phyloP scores from a whole-genome alignment of 2,329 filamentous ascomycete genomes.

The Fusarium miscanthi region DNA sequence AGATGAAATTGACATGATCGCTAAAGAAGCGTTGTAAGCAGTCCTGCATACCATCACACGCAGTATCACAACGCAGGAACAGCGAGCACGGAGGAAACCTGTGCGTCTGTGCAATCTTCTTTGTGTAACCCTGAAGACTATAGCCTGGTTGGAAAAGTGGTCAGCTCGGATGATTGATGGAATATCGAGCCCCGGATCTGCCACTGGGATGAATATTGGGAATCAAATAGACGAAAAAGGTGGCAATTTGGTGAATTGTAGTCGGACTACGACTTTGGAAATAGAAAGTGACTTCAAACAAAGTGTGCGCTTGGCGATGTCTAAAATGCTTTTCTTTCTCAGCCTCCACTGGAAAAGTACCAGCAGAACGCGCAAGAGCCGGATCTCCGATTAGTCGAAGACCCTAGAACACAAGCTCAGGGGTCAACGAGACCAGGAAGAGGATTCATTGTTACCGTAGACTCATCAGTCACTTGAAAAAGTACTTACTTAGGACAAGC shows the following conservation, averaged over 20 bases:
- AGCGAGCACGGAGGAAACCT: constrained; percentile 24
- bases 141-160: constrained; percentile 15
- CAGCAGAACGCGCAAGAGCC: constrained; percentile 11
- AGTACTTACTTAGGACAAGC: not conserved
- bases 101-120: constrained; percentile 14
- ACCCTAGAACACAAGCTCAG: constrained; percentile 10
- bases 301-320: not conserved
- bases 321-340: constrained; percentile 18
- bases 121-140: constrained; percentile 9
- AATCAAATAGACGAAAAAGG: constrained; percentile 10
- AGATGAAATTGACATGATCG: not conserved
- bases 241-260: not conserved
- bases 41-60: not conserved
- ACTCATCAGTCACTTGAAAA: not conserved
- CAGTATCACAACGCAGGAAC: constrained; percentile 26
- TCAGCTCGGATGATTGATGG: constrained; percentile 36
- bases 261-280: not conserved
- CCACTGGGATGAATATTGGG: constrained; percentile 20
- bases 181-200: constrained; percentile 42
- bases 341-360: constrained; percentile 16
- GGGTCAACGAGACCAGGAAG: constrained; percentile 16
- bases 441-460: not conserved
- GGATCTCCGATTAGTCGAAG: constrained; percentile 22
- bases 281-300: not conserved
- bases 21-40: not conserved